Percentiles rank a stretch among this genome's conserved stretches.
Evolutionary conservation across 352 stramenopile species (phyloP).

Genomic region (Elongisporangium prolatum): DNA sequence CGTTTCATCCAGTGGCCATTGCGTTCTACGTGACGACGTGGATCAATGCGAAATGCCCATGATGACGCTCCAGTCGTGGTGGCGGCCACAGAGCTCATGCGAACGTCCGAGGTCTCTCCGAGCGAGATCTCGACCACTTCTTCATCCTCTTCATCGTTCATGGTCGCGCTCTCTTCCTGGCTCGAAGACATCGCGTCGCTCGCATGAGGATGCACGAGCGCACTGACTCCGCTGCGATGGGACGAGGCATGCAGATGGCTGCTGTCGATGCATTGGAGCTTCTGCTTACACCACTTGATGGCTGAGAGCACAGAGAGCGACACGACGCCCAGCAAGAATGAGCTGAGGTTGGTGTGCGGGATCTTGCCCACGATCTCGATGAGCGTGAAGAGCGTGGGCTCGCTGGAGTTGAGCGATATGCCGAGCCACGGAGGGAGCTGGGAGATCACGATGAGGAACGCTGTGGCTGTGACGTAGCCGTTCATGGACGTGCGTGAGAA

Average conservation of each 20-base stretch:
- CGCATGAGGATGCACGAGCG: conserved; percentile 3
- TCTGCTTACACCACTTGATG: conserved; percentile 26
- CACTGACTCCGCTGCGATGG: conserved; percentile 6
- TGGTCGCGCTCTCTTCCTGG: neutral
- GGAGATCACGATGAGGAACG: conserved; percentile 64
- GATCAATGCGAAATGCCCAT: neutral
- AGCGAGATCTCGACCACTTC: neutral
- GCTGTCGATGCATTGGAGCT: conserved; percentile 3
- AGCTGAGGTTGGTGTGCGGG: conserved; percentile 45
- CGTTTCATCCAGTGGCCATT: neutral
- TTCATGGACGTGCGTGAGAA: conserved; percentile 75
- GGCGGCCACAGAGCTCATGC: neutral
- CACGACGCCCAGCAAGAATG: conserved; percentile 38
- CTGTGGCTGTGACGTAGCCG: conserved; percentile 60
- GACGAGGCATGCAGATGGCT: conserved; percentile 27
- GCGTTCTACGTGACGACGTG: neutral
- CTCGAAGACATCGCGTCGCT: neutral
- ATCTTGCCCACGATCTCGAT: conserved; percentile 44
- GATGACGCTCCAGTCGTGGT: neutral
- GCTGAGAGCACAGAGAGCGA: conserved; percentile 45
- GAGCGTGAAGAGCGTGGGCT: conserved; percentile 52
- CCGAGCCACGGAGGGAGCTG: conserved; percentile 58
- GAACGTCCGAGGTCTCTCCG: neutral
- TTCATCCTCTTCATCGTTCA: neutral
- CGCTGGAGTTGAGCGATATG: conserved; percentile 34